Conservation (phyloP, 164 flowering plant species). For the Sedum album region DNA sequence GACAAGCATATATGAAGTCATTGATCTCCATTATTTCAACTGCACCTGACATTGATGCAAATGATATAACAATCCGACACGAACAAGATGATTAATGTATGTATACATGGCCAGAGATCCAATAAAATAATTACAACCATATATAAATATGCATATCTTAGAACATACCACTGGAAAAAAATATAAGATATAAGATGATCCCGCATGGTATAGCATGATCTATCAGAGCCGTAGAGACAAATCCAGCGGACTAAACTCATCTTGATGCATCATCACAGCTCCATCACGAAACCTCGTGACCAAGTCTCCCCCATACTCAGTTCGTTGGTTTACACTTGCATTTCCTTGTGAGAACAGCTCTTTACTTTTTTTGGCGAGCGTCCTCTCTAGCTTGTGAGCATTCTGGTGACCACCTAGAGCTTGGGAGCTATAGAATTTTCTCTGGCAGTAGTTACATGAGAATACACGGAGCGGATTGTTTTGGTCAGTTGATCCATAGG, state of each 20-base stretch:
- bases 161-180: not conserved
- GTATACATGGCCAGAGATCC: not conserved
- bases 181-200: not conserved
- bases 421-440: too few relatives aligned
- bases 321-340: not conserved
- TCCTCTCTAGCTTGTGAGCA: too few relatives aligned
- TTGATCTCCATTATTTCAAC: not conserved
- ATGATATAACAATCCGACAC: not conserved
- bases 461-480: too few relatives aligned
- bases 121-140: not conserved
- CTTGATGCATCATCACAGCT: too few relatives aligned
- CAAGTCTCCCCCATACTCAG: slow-evolving; percentile 9
- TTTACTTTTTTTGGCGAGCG: too few relatives aligned
- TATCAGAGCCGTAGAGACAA: slow-evolving; percentile 58
- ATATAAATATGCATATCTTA: not conserved
- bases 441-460: too few relatives aligned
- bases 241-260: slow-evolving; percentile 43
- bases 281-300: slow-evolving; percentile 13
- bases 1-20: not conserved
- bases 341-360: slow-evolving; percentile 14
- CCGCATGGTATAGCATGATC: not conserved
- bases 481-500: not conserved
- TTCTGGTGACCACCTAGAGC: too few relatives aligned
- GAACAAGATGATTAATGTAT: not conserved
- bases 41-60: not conserved